These are phyloP conservation scores for Trichoderma arundinaceum DNA, from an alignment of 2,329 filamentous ascomycete species.

Conservation along the genomic window DNA sequence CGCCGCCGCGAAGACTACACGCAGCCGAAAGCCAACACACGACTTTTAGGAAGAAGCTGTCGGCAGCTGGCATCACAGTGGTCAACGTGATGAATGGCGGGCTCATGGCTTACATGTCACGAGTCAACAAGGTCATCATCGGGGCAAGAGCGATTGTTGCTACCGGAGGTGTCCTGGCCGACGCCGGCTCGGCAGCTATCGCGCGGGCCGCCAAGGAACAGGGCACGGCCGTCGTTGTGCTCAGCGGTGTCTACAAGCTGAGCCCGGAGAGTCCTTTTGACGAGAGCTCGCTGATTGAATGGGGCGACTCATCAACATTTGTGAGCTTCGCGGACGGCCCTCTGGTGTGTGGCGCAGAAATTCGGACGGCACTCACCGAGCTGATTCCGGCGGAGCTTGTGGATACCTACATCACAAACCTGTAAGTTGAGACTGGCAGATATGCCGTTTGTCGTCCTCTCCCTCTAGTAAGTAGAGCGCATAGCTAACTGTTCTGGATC, in stretches of 20 bases:
- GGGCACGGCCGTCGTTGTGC: conserved; percentile 82
- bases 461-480: background rate
- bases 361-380: conserved; percentile 81
- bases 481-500: conserved; percentile 3
- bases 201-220: conserved; percentile 84
- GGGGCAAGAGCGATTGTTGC: conserved; percentile 86
- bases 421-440: conserved; percentile 47
- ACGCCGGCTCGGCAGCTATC: conserved; percentile 82
- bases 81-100: conserved; percentile 85
- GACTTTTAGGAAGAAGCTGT: conserved; percentile 77
- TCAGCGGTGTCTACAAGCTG: conserved; percentile 92
- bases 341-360: conserved; percentile 76
- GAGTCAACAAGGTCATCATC: conserved; percentile 93
- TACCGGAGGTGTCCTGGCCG: conserved; percentile 84
- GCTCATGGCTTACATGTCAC: conserved; percentile 91
- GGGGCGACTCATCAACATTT: conserved; percentile 78
- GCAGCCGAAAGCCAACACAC: conserved; percentile 51
- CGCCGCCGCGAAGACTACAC: conserved; percentile 48
- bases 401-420: conserved; percentile 83
- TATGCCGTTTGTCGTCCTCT: no score
- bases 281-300: conserved; percentile 81
- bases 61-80: conserved; percentile 77
- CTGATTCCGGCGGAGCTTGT: conserved; percentile 78
- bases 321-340: conserved; percentile 79
- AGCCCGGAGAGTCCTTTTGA: conserved; percentile 88